phyloP scores from a whole-genome alignment of 305 asterid species.

The Stenogyne calaminthoides region DNA sequence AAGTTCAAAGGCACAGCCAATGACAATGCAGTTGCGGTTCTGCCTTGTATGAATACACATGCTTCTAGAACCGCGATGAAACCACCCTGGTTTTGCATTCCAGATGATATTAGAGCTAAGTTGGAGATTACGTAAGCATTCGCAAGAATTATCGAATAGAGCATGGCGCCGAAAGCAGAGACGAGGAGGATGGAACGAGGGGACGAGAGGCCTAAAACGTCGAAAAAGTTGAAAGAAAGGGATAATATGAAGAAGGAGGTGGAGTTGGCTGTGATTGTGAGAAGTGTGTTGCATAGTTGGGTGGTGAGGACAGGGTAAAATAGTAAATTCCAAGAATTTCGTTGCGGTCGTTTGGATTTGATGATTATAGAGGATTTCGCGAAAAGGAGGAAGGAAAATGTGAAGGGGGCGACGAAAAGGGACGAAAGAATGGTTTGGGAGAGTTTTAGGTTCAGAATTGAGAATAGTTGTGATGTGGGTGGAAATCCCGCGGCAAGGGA shows the following conservation, averaged over 20 bases:
- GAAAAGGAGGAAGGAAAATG: constrained; percentile 64
- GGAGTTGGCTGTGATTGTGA: constrained; percentile 53
- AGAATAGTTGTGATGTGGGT: constrained; percentile 47
- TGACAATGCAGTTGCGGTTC: constrained; percentile 56
- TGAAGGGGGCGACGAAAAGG: constrained; percentile 54
- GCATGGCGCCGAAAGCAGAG: constrained; percentile 43
- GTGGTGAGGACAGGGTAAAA: constrained; percentile 51
- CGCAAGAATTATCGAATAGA: constrained; percentile 57
- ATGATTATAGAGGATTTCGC: constrained; percentile 58
- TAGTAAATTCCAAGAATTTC: constrained; percentile 29
- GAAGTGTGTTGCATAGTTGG: constrained; percentile 51
- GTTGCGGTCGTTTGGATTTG: constrained; percentile 25
- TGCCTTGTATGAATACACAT: constrained; percentile 46
- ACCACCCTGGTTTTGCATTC: constrained; percentile 47
- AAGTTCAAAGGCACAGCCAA: constrained; percentile 48
- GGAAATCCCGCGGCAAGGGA: constrained; percentile 75
- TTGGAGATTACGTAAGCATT: constrained; percentile 47
- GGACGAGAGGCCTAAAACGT: constrained; percentile 39
- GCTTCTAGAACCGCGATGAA: constrained; percentile 48
- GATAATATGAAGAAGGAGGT: constrained; percentile 50
- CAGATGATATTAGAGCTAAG: constrained; percentile 50
- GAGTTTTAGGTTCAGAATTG: constrained; percentile 55
- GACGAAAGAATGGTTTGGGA: constrained; percentile 61
- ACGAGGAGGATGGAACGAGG: constrained; percentile 35
- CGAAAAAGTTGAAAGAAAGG: constrained; percentile 40